Base-by-base conservation (phyloP, 2,329 filamentous ascomycete genomes). In the Botrytis galanthina region DNA sequence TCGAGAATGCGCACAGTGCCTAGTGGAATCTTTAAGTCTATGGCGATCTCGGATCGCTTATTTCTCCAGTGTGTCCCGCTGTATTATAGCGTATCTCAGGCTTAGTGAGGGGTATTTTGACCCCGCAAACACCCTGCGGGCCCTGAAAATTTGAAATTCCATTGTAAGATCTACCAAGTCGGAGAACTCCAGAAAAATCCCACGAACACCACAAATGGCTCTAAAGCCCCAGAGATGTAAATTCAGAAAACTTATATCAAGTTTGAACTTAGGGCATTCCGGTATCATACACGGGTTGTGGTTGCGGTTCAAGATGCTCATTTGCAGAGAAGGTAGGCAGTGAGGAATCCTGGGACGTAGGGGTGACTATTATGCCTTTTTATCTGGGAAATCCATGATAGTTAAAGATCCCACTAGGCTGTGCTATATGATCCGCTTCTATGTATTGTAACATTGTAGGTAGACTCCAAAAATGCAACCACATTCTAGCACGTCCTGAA, bases 401-500 rank as follows among this genome's bases (percentile, higher is more conserved):
- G 4, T 5, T 12, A 5, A 26, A 12, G 1, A 6, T 2, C 26
- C 22, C 12, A 4, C 5, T 12, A 2, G 8, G 8, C 22, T 48
- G 22, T 1, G 22, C 8, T 26, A 5, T 48, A 20, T 62, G 14
- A 10, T n/a, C 2, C 6, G 37, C 14, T 42, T 8, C 10, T 42
- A n/a, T n/a, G 1, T 18, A 29, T 42, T 12, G 1, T 20, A 10
- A 10, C 0, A n/a, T 2, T n/a, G 12, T 10, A n/a, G 1, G 2
- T 62, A n/a, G 14, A 20, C 0, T 16, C 12, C 39, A 39, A 7
- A 16, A 18, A 20, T n/a, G 12, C 4, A n/a, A 20, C 14, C 1
- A 0, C 16, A 42, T 14, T 42, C 26, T 42, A n/a, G 60, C 7
- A 5, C 37, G 10, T 26, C 1, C 14, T 16, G 2, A 20, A 1